These are phyloP conservation scores for Phaeoacremonium minimum DNA, from an alignment of 2,329 filamentous ascomycete species.

Conservation along the genomic window DNA sequence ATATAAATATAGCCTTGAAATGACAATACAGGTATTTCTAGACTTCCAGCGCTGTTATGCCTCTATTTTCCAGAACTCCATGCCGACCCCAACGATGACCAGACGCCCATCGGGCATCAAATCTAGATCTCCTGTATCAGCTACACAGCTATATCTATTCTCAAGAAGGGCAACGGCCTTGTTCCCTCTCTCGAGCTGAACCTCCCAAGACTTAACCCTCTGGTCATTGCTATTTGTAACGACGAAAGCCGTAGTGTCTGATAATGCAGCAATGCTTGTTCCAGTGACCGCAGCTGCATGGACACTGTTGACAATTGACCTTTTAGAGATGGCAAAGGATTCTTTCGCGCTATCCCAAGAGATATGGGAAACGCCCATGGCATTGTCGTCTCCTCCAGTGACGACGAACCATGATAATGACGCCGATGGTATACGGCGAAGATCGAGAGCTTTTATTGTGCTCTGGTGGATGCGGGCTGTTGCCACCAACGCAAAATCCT, in stretches of 20 bases:
- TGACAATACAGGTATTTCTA: no score
- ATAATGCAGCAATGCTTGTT: conserved; percentile 28
- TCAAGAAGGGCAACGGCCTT: conserved; percentile 34
- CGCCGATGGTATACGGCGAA: conserved; percentile 15
- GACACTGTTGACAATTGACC: conserved; percentile 43
- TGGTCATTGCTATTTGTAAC: conserved; percentile 58
- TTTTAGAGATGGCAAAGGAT: conserved; percentile 14
- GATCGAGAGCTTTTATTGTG: conserved; percentile 65
- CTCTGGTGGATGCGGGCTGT: conserved; percentile 67
- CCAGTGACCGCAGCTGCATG: conserved; percentile 72
- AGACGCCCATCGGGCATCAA: conserved; percentile 25
- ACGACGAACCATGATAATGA: conserved; percentile 43
- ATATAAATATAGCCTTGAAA: no score
- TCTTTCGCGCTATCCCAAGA: conserved; percentile 19
- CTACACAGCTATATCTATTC: conserved; percentile 53
- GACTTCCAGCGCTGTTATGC: no score
- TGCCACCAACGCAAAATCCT: conserved; percentile 20
- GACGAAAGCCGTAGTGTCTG: conserved; percentile 18
- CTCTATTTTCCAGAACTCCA: conserved; percentile 38
- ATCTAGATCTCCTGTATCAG: conserved; percentile 52
- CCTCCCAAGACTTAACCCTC: conserved; percentile 50
- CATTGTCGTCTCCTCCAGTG: conserved; percentile 87
- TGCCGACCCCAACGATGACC: conserved; percentile 39
- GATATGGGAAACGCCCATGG: conserved; percentile 53
- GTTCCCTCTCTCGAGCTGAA: conserved; percentile 16